Conservation (phyloP, 805 yeast species). For the Nakazawaea pomicola region DNA sequence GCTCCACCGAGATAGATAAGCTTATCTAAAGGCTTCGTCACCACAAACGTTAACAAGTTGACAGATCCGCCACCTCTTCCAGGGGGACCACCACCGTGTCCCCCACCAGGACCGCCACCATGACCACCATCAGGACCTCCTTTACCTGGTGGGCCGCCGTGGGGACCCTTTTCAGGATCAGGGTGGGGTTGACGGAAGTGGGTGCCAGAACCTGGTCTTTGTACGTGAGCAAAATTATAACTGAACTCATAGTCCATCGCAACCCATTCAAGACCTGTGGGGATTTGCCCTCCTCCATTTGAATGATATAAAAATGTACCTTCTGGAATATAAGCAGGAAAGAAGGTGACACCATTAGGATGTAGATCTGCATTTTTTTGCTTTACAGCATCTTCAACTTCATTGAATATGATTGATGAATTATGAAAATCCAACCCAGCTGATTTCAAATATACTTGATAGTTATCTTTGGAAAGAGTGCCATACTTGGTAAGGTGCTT, state of each 20-base stretch:
- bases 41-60: conserved; percentile 41
- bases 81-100: conserved; percentile 11
- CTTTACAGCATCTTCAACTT: conserved; percentile 47
- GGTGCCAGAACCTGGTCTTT: conserved; percentile 14
- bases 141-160: conserved; percentile 13
- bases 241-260: conserved; percentile 64
- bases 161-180: no score
- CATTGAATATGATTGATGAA: conserved; percentile 52
- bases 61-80: conserved; percentile 12
- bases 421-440: conserved; percentile 33
- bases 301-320: conserved; percentile 57
- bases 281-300: conserved; percentile 35
- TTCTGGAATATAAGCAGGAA: conserved; percentile 57
- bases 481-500: not conserved
- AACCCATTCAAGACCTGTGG: conserved; percentile 51
- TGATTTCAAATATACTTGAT: conserved; percentile 18
- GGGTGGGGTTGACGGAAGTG: not conserved
- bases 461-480: conserved; percentile 17
- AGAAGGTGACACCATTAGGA: conserved; percentile 52
- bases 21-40: conserved; percentile 40
- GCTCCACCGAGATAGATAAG: conserved; percentile 60
- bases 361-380: conserved; percentile 45
- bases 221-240: conserved; percentile 35
- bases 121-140: conserved; percentile 44
- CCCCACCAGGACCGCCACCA: conserved; percentile 24